These are phyloP conservation scores for Hortaea werneckii DNA, from an alignment of 2,329 filamentous ascomycete genomes.

Conservation along the genomic window DNA sequence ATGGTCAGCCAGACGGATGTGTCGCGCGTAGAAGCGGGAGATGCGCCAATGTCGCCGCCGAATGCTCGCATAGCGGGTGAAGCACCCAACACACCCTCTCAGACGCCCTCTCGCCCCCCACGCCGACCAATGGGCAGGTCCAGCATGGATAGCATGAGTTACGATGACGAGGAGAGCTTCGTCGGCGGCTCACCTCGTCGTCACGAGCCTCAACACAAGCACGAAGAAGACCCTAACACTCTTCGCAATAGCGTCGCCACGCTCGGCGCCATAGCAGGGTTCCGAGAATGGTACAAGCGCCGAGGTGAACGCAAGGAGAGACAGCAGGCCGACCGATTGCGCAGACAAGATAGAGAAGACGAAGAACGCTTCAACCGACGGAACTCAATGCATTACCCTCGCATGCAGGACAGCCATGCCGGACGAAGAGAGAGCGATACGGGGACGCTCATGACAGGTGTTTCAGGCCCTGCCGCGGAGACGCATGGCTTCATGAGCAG, in stretches of 20 bases:
- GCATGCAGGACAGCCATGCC: conserved; percentile 15
- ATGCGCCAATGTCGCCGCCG: conserved; percentile 41
- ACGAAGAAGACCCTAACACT: conserved; percentile 21
- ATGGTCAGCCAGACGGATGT: conserved; percentile 37
- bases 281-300: conserved; percentile 36
- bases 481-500: conserved; percentile 33
- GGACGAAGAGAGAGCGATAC: conserved; percentile 19
- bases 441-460: conserved; percentile 23
- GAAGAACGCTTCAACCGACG: conserved; percentile 26
- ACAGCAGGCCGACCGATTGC: conserved; percentile 47
- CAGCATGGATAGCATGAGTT: conserved; percentile 30
- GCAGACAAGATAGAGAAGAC: conserved; percentile 38
- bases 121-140: conserved; percentile 26
- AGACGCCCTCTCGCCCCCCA: conserved; percentile 28
- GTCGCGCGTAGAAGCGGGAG: conserved; percentile 44
- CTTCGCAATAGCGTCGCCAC: conserved; percentile 40
- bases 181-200: conserved; percentile 8
- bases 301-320: conserved; percentile 49
- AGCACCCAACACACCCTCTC: conserved; percentile 26
- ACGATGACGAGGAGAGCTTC: conserved; percentile 22
- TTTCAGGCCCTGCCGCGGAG: conserved; percentile 6
- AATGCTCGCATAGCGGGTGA: conserved; percentile 10
- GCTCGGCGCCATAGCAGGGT: conserved; percentile 22
- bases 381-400: conserved; percentile 19
- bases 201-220: conserved; percentile 2